A percentile compares a stretch with the other conserved stretches of the same genome.
Conservation (phyloP, 2,329 filamentous ascomycete genomes). For the Microcyclosporella mali region DNA sequence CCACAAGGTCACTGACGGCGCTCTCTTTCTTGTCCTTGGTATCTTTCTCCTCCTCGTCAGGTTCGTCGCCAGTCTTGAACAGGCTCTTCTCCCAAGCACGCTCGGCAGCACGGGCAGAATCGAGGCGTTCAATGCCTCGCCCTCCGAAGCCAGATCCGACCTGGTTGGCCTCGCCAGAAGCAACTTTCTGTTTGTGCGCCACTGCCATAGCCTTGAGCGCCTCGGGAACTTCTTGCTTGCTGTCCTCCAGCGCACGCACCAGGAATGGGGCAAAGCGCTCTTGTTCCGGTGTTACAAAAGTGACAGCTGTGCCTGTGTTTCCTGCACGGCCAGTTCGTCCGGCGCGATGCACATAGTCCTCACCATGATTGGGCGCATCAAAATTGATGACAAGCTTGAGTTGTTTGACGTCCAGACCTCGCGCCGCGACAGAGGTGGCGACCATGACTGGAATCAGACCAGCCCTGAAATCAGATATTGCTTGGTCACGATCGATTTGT, state of each 20-base stretch:
- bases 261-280: slow-evolving; percentile 86
- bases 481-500: slow-evolving; percentile 86
- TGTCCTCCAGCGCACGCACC: slow-evolving; percentile 85
- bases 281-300: slow-evolving; percentile 85
- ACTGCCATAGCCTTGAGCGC: slow-evolving; percentile 55
- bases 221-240: slow-evolving; percentile 75
- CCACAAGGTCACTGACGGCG: slow-evolving; percentile 49
- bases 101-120: slow-evolving; percentile 83
- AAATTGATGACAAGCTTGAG: slow-evolving; percentile 95
- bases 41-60: slow-evolving; percentile 65
- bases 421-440: slow-evolving; percentile 90
- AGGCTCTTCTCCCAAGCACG: slow-evolving; percentile 80
- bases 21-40: slow-evolving; percentile 36
- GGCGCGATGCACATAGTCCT: slow-evolving; percentile 93
- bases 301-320: slow-evolving; percentile 90
- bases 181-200: slow-evolving; percentile 81
- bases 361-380: slow-evolving; percentile 85
- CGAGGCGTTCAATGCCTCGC: slow-evolving; percentile 84
- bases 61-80: slow-evolving; percentile 79
- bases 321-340: slow-evolving; percentile 92
- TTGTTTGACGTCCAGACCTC: slow-evolving; percentile 92
- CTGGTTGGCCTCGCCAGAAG: slow-evolving; percentile 83
- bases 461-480: slow-evolving; percentile 87
- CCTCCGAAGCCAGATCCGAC: slow-evolving; percentile 82
- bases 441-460: slow-evolving; percentile 85